Conservation (phyloP, 495 filamentous ascomycete species). For the Talaromyces liani region DNA sequence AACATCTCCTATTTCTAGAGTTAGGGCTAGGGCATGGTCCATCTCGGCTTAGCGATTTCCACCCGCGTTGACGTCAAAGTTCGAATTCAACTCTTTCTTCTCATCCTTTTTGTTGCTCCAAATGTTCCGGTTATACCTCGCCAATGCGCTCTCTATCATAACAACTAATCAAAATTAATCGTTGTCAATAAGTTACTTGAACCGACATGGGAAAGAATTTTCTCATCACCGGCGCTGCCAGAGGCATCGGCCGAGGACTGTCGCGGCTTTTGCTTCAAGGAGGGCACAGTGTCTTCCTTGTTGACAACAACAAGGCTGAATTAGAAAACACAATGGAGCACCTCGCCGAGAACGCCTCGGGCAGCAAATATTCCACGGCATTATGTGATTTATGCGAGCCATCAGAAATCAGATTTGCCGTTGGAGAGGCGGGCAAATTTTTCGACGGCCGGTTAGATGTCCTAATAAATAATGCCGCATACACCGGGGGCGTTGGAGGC, state of each 20-base stretch:
- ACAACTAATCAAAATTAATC: not conserved
- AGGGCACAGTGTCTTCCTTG: constrained; percentile 21
- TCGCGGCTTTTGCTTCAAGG: constrained; percentile 16
- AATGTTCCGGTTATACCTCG: not conserved
- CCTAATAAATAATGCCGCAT: constrained; percentile 19
- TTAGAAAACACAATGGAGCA: constrained; percentile 16
- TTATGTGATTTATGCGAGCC: constrained; percentile 24
- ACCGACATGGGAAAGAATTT: constrained; percentile 13
- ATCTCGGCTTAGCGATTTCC: not conserved
- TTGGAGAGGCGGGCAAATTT: constrained; percentile 16
- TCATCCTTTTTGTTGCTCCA: not conserved
- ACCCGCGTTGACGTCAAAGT: not conserved
- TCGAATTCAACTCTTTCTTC: not conserved
- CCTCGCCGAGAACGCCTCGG: not conserved
- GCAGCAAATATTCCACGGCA: constrained; percentile 3
- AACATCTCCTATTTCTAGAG: not conserved
- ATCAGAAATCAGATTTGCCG: constrained; percentile 15
- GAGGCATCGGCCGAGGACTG: constrained; percentile 23
- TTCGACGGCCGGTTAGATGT: constrained; percentile 22
- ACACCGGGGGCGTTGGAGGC: constrained; percentile 16
- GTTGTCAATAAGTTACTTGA: not conserved
- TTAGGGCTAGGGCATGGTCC: not conserved
- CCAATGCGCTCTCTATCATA: not conserved
- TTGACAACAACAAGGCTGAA: constrained; percentile 24
- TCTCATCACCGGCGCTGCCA: constrained; percentile 21